Base-by-base conservation (phyloP, 1,284 basidiomycete species). In the Pseudozyma sp. region DNA sequence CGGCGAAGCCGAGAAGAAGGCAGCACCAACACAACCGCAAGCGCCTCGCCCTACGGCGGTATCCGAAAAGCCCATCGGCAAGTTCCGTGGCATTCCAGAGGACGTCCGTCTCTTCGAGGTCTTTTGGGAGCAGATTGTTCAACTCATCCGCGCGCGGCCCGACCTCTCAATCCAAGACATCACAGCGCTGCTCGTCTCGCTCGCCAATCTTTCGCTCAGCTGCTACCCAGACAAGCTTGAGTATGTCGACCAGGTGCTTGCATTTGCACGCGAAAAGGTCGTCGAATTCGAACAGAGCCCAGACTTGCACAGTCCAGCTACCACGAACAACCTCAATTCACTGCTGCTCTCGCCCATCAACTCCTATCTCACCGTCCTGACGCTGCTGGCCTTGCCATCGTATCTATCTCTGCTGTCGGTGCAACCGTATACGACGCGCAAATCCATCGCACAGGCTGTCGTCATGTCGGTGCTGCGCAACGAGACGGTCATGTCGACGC, bases 161-260 rank as follows among this genome's bases (percentile, higher is more conserved):
- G 82, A 84, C 37, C 70, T 84, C n/a, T 81, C 81, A 3, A 71
- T 80, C 37, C 73, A 81, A 49, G 82, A 84, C 54, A 80, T 77
- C 35, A 80, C 82, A 13, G 81, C 80, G 5, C 58, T 84, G 51
- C 68, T 84, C 17, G 79, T 83, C 39, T 78, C 81, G 34, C 75
- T 84, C 31, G 72, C 77, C 43, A 81, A 83, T 45, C 70, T 84
- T 13, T 82, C 79, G 40, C 71, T 84, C 31, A 80, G 75, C 63
- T 84, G 82, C 67, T 84, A 84, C 51, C 82, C 82, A 2, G 81
- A 84, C 61, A 78, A 78, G 50, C 75, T 84, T 39, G 82, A 83
- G 62, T 84, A 84, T 48, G 81, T 84, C 44, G 82, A 84, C 52
- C 82, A 84, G 65, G 75, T 84, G 8, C 73, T 84, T 1, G 80